Base-by-base conservation (phyloP, 2,329 filamentous ascomycete species). In the Pseudocercospora vitis region DNA sequence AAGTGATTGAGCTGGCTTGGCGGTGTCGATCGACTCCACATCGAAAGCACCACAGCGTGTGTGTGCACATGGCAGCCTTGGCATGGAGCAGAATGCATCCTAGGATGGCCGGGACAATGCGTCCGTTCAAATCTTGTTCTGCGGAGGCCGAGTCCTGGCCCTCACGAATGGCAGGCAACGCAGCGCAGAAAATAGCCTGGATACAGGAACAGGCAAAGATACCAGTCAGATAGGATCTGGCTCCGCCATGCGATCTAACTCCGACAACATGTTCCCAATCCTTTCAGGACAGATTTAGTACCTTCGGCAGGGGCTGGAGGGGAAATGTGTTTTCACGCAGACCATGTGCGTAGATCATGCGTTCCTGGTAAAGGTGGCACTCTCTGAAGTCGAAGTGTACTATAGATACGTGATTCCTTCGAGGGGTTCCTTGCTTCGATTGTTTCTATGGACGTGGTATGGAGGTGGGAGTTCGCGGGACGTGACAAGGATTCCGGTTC, bases 1-100 rank as follows among this genome's bases (percentile, higher is more conserved):
- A 37, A 37, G 33, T 37, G 14, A 16, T 37, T 37, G 33, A 37
- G 33, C 33, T 37, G n/a, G n/a, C 33, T 37, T 37, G 33, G 33
- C 33, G 4, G 33, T 37, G 33, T 37, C 9, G 33, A 37, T 16
- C 33, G 33, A 37, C 33, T 37, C 33, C 33, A 37, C 33, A 37
- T 37, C 5, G 3, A 18, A 37, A 37, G 33, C 16, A 37, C 19
- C 33, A 37, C 33, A 16, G 33, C 33, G 16, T 37, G 16, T 37
- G 16, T 37, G n/a, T 16, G 33, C 33, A 16, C 31, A 32, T 37
- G 33, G 12, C 9, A 37, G 33, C 19, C 33, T 37, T 37, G 33
- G 33, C n/a, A 16, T n/a, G n/a, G 16, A 37, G 33, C n/a, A 16
- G 9, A 37, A 8, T 18, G 33, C 14, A 37, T 16, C 33, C 33